Conservation (phyloP, 2,329 filamentous ascomycete species). For the Hysterium pulicare region DNA sequence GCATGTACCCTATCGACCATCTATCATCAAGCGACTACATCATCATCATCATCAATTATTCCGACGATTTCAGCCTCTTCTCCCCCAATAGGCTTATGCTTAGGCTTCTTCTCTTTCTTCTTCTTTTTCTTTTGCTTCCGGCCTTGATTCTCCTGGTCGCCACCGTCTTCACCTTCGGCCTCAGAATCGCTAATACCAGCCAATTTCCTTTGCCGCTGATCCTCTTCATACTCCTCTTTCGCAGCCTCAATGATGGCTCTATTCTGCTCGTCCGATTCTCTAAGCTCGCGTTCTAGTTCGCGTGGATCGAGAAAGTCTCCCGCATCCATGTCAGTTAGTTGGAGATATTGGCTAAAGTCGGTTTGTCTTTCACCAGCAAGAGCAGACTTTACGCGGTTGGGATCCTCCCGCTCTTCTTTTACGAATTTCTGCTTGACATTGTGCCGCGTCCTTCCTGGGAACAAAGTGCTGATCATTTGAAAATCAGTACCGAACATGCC, state of each 20-base stretch:
- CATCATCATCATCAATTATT: constrained; percentile 12
- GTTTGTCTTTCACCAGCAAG: constrained; percentile 48
- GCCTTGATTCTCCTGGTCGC: constrained; percentile 21
- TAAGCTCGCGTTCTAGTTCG: constrained; percentile 30
- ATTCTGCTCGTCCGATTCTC: constrained; percentile 22
- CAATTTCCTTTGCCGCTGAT: constrained; percentile 34
- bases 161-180: constrained; percentile 17
- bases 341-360: constrained; percentile 41
- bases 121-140: constrained; percentile 30
- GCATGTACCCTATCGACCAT: too few species aligned
- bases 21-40: too few species aligned
- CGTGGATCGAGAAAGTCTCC: constrained; percentile 36
- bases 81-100: constrained; percentile 7
- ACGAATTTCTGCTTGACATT: constrained; percentile 82
- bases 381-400: constrained; percentile 60
- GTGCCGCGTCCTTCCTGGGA: constrained; percentile 66
- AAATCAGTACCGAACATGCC: constrained; percentile 81
- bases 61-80: constrained; percentile 12
- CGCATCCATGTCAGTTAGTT: constrained; percentile 31
- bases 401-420: constrained; percentile 68
- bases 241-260: constrained; percentile 36
- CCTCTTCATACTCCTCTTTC: constrained; percentile 30
- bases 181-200: constrained; percentile 20
- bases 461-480: constrained; percentile 73
- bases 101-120: constrained; percentile 15